Conservation (phyloP, 1,284 basidiomycete genomes). For the Apiotrichum siamense region DNA sequence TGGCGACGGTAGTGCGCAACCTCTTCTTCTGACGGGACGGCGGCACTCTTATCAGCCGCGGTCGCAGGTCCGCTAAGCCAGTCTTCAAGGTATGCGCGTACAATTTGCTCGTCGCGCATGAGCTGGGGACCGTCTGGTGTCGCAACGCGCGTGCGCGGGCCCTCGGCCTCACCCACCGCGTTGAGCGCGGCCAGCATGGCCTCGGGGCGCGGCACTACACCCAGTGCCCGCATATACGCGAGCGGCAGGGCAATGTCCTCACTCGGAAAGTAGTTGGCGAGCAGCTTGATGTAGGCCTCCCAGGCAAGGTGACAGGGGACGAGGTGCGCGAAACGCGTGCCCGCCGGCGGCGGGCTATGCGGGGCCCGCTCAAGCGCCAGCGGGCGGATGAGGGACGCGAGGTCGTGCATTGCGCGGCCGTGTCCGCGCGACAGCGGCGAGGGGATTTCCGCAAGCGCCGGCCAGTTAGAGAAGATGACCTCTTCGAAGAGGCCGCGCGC, state of each 20-base stretch:
- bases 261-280: conserved; percentile 53
- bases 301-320: conserved; percentile 55
- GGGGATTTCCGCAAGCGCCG: conserved; percentile 19
- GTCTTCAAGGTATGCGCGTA: conserved; percentile 59
- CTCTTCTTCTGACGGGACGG: conserved; percentile 52
- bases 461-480: conserved; percentile 37
- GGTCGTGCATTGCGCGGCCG: background rate
- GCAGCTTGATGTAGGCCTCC: conserved; percentile 59
- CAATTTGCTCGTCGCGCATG: conserved; percentile 50
- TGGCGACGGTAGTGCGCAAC: conserved; percentile 18
- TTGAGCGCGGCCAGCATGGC: conserved; percentile 62
- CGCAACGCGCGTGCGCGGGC: conserved; percentile 57
- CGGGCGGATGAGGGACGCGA: background rate
- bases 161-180: conserved; percentile 63
- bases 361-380: background rate
- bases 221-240: conserved; percentile 67
- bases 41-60: conserved; percentile 15
- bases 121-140: conserved; percentile 29
- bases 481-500: conserved; percentile 25
- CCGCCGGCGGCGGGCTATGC: background rate
- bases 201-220: conserved; percentile 53
- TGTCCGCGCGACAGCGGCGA: conserved; percentile 32
- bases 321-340: conserved; percentile 47
- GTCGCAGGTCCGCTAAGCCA: conserved; percentile 67
- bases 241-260: conserved; percentile 51